These are phyloP conservation scores for Fagus crenata DNA, from an alignment of 306 rosid genomes.

Conservation along the genomic window DNA sequence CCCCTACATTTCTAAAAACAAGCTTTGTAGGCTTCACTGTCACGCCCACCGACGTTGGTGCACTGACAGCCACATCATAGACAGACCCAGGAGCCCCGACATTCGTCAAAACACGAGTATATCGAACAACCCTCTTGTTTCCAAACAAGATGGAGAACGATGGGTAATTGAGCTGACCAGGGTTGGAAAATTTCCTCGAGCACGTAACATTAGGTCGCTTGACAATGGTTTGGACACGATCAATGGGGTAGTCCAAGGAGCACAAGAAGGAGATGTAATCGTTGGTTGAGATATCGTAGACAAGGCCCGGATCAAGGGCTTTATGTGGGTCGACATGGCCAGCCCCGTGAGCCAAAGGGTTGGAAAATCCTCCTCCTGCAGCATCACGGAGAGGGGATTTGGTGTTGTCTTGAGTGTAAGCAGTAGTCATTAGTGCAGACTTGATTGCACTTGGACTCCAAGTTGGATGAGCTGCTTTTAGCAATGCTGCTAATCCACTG, in stretches of 20 bases:
- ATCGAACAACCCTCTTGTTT: conserved; percentile 65
- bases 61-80: conserved; percentile 47
- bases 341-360: conserved; percentile 82
- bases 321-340: conserved; percentile 83
- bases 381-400: conserved; percentile 67
- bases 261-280: conserved; percentile 76
- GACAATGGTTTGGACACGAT: conserved; percentile 54
- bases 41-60: conserved; percentile 49
- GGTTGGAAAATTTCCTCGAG: conserved; percentile 51
- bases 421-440: conserved; percentile 92
- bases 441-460: conserved; percentile 97
- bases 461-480: conserved; percentile 90
- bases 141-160: conserved; percentile 73
- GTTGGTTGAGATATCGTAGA: conserved; percentile 53
- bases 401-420: conserved; percentile 74
- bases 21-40: conserved; percentile 64
- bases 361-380: conserved; percentile 47
- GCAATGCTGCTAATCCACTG: conserved; percentile 79
- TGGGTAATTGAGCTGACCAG: conserved; percentile 86
- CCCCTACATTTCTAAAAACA: conserved; percentile 60
- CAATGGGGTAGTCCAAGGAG: conserved; percentile 58
- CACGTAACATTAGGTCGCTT: conserved; percentile 57
- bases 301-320: conserved; percentile 81
- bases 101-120: conserved; percentile 66
- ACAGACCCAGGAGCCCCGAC: conserved; percentile 59